Base-by-base conservation (phyloP, 768 basidiomycete genomes). In the Phlebiopsis flavidoalba region DNA sequence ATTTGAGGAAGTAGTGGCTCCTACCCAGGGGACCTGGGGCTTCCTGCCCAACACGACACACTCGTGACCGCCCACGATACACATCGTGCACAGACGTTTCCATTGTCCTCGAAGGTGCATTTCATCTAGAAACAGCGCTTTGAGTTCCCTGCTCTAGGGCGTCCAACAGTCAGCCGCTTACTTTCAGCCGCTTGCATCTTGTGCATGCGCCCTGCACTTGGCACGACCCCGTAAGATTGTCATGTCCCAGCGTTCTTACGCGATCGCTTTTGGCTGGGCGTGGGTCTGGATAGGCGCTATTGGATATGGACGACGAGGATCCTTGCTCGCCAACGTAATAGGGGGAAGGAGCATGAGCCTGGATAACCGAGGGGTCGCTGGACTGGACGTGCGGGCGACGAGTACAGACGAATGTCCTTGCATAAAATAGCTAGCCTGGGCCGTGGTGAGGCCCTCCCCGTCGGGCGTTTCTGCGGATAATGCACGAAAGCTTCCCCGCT, bases 21-120 rank as follows among this genome's bases (percentile, higher is more conserved):
- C 40, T 50, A 72, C 72, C 72, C 72, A 3, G 72, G 72, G 4
- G 72, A 70, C 57, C 72, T 67, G 10, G 72, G n/a, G 71, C 62
- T 73, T 73, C 17, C 72, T 64, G 0, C 72, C 72, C 40, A 69
- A 69, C 8, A 73, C 71, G 46, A 69, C 51, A 52, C 72, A 73
- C 14, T 69, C 63, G 51, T 71, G 71, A 8, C 66, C 65, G 17
- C 71, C 70, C 5, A 67, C 62, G 14, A 65, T 66, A 47, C 69
- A 70, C 69, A 70, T 10, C 69, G 61, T n/a, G 64, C 66, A 52
- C 69, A 70, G 2, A 59, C 59, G 19, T 55, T 58, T 49, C 61
- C 65, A 26, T 62, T 59, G 22, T 65, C 61, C 11, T 59, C 52
- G 60, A 68, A 70, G 2, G 63, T 67, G 64, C 69, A 70, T 54